Percentiles rank a stretch among this genome's conserved stretches.
These are phyloP conservation scores for Colletotrichum gigasporum DNA, from an alignment of 2,329 filamentous ascomycete genomes.

Conservation along the genomic window DNA sequence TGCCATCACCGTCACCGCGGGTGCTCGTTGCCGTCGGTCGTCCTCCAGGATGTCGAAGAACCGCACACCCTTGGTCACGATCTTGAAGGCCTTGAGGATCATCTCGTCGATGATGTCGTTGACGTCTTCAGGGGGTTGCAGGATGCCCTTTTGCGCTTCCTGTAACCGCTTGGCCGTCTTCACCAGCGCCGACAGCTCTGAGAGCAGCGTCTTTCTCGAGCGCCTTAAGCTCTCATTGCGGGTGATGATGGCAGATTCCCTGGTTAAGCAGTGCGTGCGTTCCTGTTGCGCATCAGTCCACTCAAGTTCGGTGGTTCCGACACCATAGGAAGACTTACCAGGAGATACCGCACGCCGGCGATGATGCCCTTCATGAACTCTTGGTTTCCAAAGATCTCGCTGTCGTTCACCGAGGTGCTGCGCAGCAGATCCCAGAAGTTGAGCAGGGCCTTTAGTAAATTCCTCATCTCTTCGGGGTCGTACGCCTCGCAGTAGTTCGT, in stretches of 20 bases:
- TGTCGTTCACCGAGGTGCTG: constrained; percentile 78
- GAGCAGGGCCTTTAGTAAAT: constrained; percentile 83
- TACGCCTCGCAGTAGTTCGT: constrained; percentile 99
- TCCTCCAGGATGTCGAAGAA: constrained; percentile 89
- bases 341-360: constrained; percentile 86
- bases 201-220: constrained; percentile 86
- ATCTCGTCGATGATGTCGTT: constrained; percentile 90
- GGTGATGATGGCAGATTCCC: constrained; percentile 80
- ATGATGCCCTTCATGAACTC: constrained; percentile 96
- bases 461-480: constrained; percentile 86
- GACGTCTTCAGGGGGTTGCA: constrained; percentile 62
- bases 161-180: constrained; percentile 89
- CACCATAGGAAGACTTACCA: constrained; percentile 67
- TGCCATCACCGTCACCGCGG: constrained; percentile 67
- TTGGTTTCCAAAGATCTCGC: constrained; percentile 85
- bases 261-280: constrained; percentile 85
- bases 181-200: constrained; percentile 88
- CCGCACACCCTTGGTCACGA: constrained; percentile 88
- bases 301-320: too few relatives aligned
- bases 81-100: constrained; percentile 91
- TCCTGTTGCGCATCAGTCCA: constrained; percentile 64
- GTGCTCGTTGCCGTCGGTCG: constrained; percentile 59
- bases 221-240: constrained; percentile 79
- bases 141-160: constrained; percentile 68
- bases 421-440: constrained; percentile 93